Evolutionary conservation across 192 early-diverging fungal genomes (phyloP).

Genomic region (Dimargaris cristalligena): DNA sequence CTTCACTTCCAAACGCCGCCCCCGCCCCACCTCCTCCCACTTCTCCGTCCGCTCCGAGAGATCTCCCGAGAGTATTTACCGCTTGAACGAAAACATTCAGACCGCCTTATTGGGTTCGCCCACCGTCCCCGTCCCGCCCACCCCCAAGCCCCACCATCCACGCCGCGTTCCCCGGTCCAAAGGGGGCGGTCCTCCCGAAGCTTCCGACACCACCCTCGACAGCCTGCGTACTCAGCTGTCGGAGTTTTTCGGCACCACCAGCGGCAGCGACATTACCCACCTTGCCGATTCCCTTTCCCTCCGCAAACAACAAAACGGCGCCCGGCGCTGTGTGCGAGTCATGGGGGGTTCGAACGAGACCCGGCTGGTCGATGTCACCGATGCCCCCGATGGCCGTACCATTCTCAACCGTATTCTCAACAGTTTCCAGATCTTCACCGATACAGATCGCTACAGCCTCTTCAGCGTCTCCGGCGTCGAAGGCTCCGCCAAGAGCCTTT

Average conservation of each 20-base stretch:
- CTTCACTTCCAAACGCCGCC: slow-evolving; percentile 7
- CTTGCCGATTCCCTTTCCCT: slow-evolving; percentile 23
- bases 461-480: slow-evolving; percentile 55
- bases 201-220: slow-evolving; percentile 5
- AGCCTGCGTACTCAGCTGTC: slow-evolving; percentile 25
- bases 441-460: slow-evolving; percentile 53
- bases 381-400: slow-evolving; percentile 42
- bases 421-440: slow-evolving; percentile 65
- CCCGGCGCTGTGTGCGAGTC: slow-evolving; percentile 50
- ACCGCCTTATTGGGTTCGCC: not conserved
- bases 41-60: not conserved
- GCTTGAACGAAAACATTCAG: slow-evolving; percentile 4
- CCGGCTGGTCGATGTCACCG: slow-evolving; percentile 60
- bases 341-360: slow-evolving; percentile 63
- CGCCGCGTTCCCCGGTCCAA: not conserved
- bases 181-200: not conserved
- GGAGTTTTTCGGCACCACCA: slow-evolving; percentile 27
- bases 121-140: not conserved
- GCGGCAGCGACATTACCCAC: slow-evolving; percentile 23
- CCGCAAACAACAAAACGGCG: slow-evolving; percentile 16
- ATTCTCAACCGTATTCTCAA: slow-evolving; percentile 56
- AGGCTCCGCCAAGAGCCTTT: slow-evolving; percentile 46
- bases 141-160: not conserved
- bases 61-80: not conserved
- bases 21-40: not conserved